These are phyloP conservation scores for Eucalyptus shirleyi DNA, from an alignment of 345 rosid genomes.

Conservation along the genomic window DNA sequence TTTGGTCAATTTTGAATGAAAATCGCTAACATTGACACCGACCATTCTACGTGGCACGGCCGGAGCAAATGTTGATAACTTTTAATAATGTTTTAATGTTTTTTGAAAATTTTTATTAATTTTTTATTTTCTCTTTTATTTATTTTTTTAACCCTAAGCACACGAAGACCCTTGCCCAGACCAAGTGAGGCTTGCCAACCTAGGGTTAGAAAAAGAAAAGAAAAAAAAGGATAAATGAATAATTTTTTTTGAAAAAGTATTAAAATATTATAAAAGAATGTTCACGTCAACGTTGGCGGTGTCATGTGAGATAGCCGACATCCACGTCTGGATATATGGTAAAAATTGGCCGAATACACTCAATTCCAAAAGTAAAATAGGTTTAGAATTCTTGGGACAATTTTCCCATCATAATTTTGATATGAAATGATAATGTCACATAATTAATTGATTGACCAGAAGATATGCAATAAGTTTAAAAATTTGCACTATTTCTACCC, in stretches of 20 bases:
- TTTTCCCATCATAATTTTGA: neutral
- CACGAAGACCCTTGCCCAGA: neutral
- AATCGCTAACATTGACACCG: neutral
- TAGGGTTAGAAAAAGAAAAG: neutral
- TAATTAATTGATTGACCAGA: neutral
- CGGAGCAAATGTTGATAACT: neutral
- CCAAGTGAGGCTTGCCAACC: neutral
- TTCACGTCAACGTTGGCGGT: too few species aligned
- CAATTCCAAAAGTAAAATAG: neutral
- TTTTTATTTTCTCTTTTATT: too few species aligned
- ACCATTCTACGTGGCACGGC: rapidly evolving
- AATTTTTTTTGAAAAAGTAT: too few species aligned
- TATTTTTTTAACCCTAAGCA: neutral
- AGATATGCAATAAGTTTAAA: neutral
- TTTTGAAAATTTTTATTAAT: too few species aligned
- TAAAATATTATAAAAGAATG: too few species aligned
- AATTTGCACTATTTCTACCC: neutral
- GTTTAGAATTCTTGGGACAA: neutral
- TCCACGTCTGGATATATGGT: rapidly evolving
- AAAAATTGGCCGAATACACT: neutral
- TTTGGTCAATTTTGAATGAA: neutral
- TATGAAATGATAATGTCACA: neutral
- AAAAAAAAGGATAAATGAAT: neutral
- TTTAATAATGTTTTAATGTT: too few species aligned
- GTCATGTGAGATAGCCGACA: too few species aligned